Evolutionary conservation across 306 rosid genomes (phyloP), one percentile per base, ranked within the genome.

Genomic region (Fagus sylvatica): DNA sequence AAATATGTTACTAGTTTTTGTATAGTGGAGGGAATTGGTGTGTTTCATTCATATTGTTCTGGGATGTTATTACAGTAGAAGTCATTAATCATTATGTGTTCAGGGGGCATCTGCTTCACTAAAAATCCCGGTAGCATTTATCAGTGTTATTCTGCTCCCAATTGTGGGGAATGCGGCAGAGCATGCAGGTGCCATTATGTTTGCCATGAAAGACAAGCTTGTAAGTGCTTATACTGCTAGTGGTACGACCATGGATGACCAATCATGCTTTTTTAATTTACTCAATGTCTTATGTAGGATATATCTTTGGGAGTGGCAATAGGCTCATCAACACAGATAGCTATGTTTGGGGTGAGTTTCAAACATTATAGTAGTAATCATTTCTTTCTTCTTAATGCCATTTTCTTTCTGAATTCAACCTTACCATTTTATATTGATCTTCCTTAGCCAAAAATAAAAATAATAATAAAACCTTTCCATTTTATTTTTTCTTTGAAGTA

Each of bases 161-260:
- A 78, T 92, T 28, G 95, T 87, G 82, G 93, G 91, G 61, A 90
- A 92, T 84, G 97, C 97, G 49, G 95, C 97, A 8, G 97, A 92
- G 85, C 97, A 92, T 86, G 97, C 96, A 68, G 87, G 93, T 74
- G 97, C 96, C 43, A 39, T 92, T 67, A 87, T 90, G 87, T 92
- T 92, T 88, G 96, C 97, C 77, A 87, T 88, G 93, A 90, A 92
- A 87, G 97, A 90, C 80, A 92, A 90, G 87, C 92, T 92, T 76
- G 96, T 92, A 76, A 85, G 86, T 34, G 74, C 81, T 71, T 65
- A 53, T 15, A 8, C 43, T 62, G 67, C 69, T 62, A 15, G 69
- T 36, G 41, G 16, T 34, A 15, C 39, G 33, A 15, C 11, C 41
- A 62, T 13, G 51, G 2, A 15, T 62, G 11, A 22, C 28, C 19